Conservation (phyloP, 2,329 filamentous ascomycete genomes). For the Phialophora chinensis region DNA sequence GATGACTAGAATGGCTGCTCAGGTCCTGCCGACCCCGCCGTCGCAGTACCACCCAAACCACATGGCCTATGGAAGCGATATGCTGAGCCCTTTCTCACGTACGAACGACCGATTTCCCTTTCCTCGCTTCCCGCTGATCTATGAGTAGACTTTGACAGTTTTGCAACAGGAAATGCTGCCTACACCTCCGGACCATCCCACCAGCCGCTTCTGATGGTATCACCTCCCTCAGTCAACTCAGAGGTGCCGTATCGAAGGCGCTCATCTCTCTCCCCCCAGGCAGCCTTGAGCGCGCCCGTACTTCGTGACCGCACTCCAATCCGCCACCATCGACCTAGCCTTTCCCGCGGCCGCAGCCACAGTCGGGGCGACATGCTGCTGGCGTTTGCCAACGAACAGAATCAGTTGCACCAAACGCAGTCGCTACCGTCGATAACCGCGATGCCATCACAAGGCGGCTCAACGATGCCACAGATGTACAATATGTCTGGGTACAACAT, state of each 20-base stretch:
- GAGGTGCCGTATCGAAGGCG: constrained; percentile 26
- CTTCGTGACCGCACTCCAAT: constrained; percentile 38
- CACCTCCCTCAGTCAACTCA: constrained; percentile 20
- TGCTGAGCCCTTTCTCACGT: constrained; percentile 22
- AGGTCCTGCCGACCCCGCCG: constrained; percentile 29
- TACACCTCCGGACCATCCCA: constrained; percentile 22
- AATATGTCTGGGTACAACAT: constrained; percentile 28
- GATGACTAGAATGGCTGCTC: constrained; percentile 34
- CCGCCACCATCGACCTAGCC: constrained; percentile 31
- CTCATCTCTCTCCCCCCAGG: constrained; percentile 32
- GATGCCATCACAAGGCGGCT: constrained; percentile 25
- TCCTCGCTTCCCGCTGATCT: constrained; percentile 19
- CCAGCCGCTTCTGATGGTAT: constrained; percentile 29
- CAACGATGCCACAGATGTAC: constrained; percentile 28
- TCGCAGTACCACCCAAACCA: constrained; percentile 24
- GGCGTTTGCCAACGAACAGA: constrained; percentile 36
- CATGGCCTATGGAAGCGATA: constrained; percentile 28
- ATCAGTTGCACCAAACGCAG: constrained; percentile 29
- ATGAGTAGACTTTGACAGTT: constrained; percentile 20
- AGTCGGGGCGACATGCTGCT: constrained; percentile 36
- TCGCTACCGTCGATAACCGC: constrained; percentile 31
- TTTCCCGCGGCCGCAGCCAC: constrained; percentile 34
- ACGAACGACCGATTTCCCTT: not conserved
- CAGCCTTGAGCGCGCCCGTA: constrained; percentile 13
- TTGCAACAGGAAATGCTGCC: constrained; percentile 17